Evolutionary conservation across 805 yeast genomes (phyloP).

Genomic region (Zygotorulaspora chibaensis): DNA sequence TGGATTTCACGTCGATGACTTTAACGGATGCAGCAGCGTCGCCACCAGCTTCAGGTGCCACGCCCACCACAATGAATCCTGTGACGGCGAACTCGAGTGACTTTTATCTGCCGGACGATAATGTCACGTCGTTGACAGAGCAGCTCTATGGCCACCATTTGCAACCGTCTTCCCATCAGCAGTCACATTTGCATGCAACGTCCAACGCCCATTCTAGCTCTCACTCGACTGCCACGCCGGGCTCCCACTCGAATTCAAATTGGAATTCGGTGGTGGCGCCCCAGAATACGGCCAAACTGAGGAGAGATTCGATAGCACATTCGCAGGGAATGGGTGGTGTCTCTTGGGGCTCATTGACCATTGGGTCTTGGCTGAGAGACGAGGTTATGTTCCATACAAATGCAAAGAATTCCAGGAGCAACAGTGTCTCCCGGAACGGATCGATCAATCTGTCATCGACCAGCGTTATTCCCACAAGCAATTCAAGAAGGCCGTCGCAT

Average conservation of each 20-base stretch:
- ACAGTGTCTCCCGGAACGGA: constrained; percentile 8
- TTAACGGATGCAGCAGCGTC: constrained; percentile 15
- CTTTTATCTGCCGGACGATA: neutral
- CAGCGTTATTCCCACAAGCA: constrained; percentile 2
- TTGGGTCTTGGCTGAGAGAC: constrained; percentile 94
- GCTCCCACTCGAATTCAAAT: neutral
- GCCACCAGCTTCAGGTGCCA: constrained; percentile 9
- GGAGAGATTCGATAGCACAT: constrained; percentile 90
- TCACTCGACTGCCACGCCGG: neutral
- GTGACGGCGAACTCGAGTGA: constrained; percentile 1
- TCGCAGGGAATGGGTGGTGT: constrained; percentile 98
- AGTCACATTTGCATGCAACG: neutral
- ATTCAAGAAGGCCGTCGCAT: constrained; percentile 15
- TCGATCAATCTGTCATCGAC: constrained; percentile 13
- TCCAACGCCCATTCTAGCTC: neutral
- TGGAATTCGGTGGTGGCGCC: constrained; percentile 12
- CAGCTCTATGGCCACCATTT: neutral
- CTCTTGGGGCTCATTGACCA: constrained; percentile 93
- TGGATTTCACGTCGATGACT: constrained; percentile 19
- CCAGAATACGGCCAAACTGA: constrained; percentile 42
- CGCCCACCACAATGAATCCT: constrained; percentile 3
- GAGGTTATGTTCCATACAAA: constrained; percentile 65
- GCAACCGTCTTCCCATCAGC: neutral
- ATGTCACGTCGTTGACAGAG: constrained; percentile 1
- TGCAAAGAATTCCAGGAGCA: constrained; percentile 16